These are phyloP conservation scores for Neoscytalidium dimidiatum DNA, from an alignment of 2,329 filamentous ascomycete genomes.

Conservation along the genomic window DNA sequence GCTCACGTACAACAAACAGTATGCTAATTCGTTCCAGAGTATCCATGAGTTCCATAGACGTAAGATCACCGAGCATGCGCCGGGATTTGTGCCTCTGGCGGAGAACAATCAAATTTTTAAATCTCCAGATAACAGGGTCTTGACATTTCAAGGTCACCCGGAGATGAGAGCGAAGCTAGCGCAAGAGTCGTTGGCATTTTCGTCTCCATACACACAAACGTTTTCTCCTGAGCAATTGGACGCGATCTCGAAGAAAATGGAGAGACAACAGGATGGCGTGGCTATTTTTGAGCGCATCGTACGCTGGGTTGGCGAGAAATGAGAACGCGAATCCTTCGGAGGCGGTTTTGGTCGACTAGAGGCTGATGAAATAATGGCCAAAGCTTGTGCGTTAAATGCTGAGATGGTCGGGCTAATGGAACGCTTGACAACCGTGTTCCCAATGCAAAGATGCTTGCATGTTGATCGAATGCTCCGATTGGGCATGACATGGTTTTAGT, in stretches of 20 bases:
- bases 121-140: constrained; percentile 12
- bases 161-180: constrained; percentile 18
- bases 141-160: constrained; percentile 20
- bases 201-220: not conserved
- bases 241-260: not conserved
- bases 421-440: not conserved
- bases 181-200: constrained; percentile 6
- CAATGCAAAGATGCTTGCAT: not conserved
- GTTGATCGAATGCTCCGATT: not conserved
- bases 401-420: not conserved
- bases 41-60: constrained; percentile 18
- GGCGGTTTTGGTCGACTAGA: not conserved
- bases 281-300: constrained; percentile 12
- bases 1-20: not conserved
- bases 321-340: not conserved
- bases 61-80: constrained; percentile 2
- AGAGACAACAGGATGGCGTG: constrained; percentile 2
- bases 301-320: constrained; percentile 12
- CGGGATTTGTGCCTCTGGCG: constrained; percentile 11
- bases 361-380: not conserved
- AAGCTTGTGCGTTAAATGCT: not conserved
- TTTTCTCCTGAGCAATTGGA: not conserved
- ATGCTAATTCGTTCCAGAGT: not conserved
- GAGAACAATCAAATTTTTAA: constrained; percentile 12
- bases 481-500: not conserved